Evolutionary conservation across 202 grass and related monocot genomes (phyloP).

Genomic region (Carex arenaria): DNA sequence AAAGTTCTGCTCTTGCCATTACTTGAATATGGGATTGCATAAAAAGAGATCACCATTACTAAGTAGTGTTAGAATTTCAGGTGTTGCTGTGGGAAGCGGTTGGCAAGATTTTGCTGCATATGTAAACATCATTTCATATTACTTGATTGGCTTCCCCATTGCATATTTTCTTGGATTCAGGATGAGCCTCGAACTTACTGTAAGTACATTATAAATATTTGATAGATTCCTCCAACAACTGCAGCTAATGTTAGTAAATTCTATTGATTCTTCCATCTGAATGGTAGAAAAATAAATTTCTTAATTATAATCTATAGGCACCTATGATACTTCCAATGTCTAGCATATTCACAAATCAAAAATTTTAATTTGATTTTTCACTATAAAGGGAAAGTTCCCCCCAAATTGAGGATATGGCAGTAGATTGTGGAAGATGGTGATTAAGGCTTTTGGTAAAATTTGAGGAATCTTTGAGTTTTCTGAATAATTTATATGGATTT

Average conservation of each 20-base stretch:
- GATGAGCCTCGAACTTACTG: constrained; percentile 19
- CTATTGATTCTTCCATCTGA: background rate
- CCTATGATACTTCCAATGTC: background rate
- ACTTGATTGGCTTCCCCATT: background rate
- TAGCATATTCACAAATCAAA: too few relatives aligned
- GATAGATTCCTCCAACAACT: background rate
- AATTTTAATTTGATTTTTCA: too few relatives aligned
- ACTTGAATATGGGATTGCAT: background rate
- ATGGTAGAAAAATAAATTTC: background rate
- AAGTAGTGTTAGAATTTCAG: background rate
- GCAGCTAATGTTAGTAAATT: background rate
- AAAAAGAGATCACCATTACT: background rate
- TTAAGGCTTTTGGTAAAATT: too few relatives aligned
- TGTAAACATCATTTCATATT: too few relatives aligned
- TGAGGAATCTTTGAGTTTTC: background rate
- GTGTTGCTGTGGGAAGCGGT: constrained; percentile 23
- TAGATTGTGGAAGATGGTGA: too few relatives aligned
- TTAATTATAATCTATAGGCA: background rate
- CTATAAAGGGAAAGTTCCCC: too few relatives aligned
- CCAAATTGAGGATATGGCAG: too few relatives aligned
- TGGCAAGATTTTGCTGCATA: background rate
- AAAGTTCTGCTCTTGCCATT: background rate
- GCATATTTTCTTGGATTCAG: constrained; percentile 36
- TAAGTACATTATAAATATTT: constrained; percentile 1
- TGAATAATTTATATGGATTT: background rate